phyloP scores from a whole-genome alignment of 2,329 filamentous ascomycete genomes.

The Aspergillus sp. region DNA sequence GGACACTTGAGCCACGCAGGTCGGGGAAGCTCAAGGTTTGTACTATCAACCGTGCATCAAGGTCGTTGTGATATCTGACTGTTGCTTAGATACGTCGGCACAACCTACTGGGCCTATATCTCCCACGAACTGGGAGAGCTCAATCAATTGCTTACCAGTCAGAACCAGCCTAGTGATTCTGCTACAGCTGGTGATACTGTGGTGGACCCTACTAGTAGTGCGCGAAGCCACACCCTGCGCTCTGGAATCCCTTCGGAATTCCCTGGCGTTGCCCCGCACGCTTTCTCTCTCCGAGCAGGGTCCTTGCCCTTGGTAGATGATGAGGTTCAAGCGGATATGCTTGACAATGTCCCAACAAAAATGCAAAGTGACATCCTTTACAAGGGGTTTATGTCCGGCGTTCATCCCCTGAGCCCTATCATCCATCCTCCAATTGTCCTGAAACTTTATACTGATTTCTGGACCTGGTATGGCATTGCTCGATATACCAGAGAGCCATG shows the following conservation, averaged over 20 bases:
- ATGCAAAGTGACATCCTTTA: constrained; percentile 48
- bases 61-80: constrained; percentile 38
- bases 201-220: no score
- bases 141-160: constrained; percentile 37
- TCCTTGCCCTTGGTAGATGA: neutral
- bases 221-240: no score
- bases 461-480: constrained; percentile 44
- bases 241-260: no score
- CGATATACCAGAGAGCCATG: constrained; percentile 38
- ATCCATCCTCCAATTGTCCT: constrained; percentile 44
- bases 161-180: constrained; percentile 38
- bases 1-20: constrained; percentile 46
- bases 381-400: constrained; percentile 47
- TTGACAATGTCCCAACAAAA: constrained; percentile 43
- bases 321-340: constrained; percentile 39
- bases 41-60: neutral
- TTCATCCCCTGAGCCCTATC: constrained; percentile 47
- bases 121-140: constrained; percentile 47
- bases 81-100: constrained; percentile 42
- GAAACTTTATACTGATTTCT: constrained; percentile 44
- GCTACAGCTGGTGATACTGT: constrained; percentile 8
- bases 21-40: constrained; percentile 16
- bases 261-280: no score
- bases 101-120: constrained; percentile 48
- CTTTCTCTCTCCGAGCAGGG: no score